Evolutionary conservation across 139 green algal genomes (phyloP).

Genomic region (Volvox reticuliferus): DNA sequence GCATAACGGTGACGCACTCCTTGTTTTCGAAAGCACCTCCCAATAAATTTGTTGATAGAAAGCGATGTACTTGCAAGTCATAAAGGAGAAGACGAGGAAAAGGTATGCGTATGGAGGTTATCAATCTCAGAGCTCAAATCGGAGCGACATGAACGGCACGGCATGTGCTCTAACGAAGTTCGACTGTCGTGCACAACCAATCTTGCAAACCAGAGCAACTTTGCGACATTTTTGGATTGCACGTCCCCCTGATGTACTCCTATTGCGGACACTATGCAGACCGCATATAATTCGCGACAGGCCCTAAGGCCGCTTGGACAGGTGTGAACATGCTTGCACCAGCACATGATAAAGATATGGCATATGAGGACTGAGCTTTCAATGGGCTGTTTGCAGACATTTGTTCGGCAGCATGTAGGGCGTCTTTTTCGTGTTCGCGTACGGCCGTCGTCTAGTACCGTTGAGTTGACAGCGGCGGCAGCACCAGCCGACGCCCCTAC

Average conservation of each 20-base stretch:
- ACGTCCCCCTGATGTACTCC: neutral
- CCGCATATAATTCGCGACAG: neutral
- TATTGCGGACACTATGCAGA: neutral
- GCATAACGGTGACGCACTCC: slow-evolving; percentile 14
- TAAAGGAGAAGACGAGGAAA: too few species aligned
- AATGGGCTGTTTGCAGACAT: neutral
- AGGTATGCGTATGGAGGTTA: too few species aligned
- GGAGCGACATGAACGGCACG: too few species aligned
- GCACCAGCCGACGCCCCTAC: neutral
- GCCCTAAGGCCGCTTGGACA: neutral
- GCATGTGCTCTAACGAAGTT: too few species aligned
- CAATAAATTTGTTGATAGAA: neutral
- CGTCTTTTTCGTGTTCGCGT: neutral
- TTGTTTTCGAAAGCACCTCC: neutral
- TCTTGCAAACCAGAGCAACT: too few species aligned
- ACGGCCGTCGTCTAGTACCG: neutral
- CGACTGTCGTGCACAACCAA: too few species aligned
- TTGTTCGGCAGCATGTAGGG: neutral
- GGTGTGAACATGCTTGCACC: neutral
- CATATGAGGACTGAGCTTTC: neutral
- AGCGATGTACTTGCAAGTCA: too few species aligned
- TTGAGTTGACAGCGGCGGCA: neutral
- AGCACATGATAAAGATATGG: neutral
- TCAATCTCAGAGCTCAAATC: too few species aligned
- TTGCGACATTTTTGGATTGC: too few species aligned